Evolutionary conservation across 805 yeast species (phyloP), one percentile per base, ranked within the genome.

Genomic region (Zygoascus biomembranicola): DNA sequence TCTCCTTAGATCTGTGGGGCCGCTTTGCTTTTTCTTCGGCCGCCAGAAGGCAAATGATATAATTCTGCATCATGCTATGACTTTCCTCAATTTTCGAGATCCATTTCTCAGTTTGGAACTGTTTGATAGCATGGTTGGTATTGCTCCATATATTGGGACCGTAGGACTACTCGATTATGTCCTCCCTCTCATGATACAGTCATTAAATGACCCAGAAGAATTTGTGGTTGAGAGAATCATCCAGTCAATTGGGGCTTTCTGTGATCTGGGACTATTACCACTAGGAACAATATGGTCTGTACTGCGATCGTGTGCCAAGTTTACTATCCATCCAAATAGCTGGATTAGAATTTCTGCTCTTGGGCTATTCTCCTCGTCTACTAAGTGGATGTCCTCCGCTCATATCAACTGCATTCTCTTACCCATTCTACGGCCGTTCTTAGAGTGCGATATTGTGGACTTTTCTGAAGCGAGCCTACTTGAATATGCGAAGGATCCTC

Each of bases 41-140:
- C 81, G 84, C 52, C 95, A 88, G 52, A 87, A 82, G 59, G 85
- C 97, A 0, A 90, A 87, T 63, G 98, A 94, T 65, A 74, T 94
- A 43, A 82, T 94, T 20, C 69, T 94, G 47, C 90, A 96, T 46
- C 98, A 94, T 71, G 72, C 90, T 53, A 90, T 94, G 45, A 90
- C 98, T 0, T 94, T 90, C 63, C 70, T 94, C 57, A 94, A 94
- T 66, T 97, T 90, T 63, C 76, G 81, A 52, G 81, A 82, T 62
- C 71, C 84, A 0, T 77, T 80, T 19, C 71, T 94, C 20, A 74
- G 95, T 55, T 70, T 86, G 31, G 81, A 83, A 4, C 83, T 94
- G 61, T 82, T 92, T 39, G 77, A 81, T 43, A 76, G 89, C 8
- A 79, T 90, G 10, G 76, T 89, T 1, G 81, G 84, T 0, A 73